phyloP scores from a whole-genome alignment of 768 basidiomycete species.

The Hypholoma fasciculare region DNA sequence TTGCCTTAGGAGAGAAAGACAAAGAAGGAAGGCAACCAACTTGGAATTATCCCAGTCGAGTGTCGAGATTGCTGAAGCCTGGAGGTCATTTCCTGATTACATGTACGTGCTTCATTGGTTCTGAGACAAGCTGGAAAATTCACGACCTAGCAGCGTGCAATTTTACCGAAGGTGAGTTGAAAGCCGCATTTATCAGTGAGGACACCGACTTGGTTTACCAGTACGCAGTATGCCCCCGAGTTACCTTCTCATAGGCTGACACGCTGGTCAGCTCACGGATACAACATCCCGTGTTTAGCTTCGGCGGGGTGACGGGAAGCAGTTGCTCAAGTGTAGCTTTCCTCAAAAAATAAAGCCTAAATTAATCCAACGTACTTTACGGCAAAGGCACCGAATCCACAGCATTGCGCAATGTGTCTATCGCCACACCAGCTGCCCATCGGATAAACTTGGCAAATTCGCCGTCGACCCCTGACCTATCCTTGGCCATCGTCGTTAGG shows the following conservation, averaged over 20 bases:
- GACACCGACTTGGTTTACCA: constrained; percentile 60
- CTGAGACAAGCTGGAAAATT: not conserved
- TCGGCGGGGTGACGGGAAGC: constrained; percentile 78
- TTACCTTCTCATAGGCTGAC: not conserved
- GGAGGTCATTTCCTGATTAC: constrained; percentile 79
- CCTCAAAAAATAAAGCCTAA: constrained; percentile 30
- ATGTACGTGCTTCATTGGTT: constrained; percentile 47
- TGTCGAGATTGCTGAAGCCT: constrained; percentile 56
- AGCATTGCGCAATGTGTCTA: constrained; percentile 66
- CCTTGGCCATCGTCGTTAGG: constrained; percentile 44
- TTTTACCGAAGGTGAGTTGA: constrained; percentile 79
- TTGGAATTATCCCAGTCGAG: constrained; percentile 58
- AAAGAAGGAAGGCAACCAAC: constrained; percentile 51
- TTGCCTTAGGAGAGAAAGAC: constrained; percentile 68
- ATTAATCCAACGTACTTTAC: constrained; percentile 13
- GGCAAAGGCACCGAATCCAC: constrained; percentile 50
- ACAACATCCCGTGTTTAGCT: constrained; percentile 69
- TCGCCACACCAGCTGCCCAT: constrained; percentile 70
- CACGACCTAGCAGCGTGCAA: constrained; percentile 60
- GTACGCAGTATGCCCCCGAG: constrained; percentile 39
- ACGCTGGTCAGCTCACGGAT: constrained; percentile 58
- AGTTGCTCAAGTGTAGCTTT: constrained; percentile 74
- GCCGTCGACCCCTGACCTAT: constrained; percentile 29
- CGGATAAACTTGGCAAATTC: constrained; percentile 44
- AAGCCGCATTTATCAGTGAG: constrained; percentile 45